Evolutionary conservation across 2,329 filamentous ascomycete genomes (phyloP), one percentile per base, ranked within the genome.

Genomic region (Rutstroemia sp.): DNA sequence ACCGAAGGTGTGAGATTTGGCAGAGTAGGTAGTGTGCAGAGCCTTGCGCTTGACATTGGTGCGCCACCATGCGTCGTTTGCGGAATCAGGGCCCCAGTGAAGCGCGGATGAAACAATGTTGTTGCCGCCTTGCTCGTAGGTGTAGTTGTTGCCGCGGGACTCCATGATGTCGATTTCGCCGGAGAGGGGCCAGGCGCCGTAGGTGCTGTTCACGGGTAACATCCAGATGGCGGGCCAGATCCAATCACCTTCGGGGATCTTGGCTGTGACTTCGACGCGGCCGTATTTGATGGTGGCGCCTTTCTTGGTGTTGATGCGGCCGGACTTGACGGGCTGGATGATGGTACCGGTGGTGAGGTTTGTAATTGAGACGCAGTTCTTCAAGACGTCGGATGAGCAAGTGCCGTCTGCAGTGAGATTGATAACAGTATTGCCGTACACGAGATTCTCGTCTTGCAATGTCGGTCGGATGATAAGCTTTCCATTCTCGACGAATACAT

Each of bases 141-240:
- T 84, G 73, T 84, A 81, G 73, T 92, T 89, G 76, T 95, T 95
- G 58, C 89, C 89, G 56, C 89, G 87, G 27, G 83, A 84, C 72
- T 94, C 88, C 66, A 83, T 75, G 54, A 95, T 88, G 69, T 95
- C 89, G 51, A 95, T 94, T 72, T 94, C 89, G 47, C 89, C 89
- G 8, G 87, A 91, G 7, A 76, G 73, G 1, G 89, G 89, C 89
- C 89, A 95, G 1, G 78, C 65, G 1, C 89, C 89, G 68, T 94
- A 95, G 0, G 75, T 83, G 54, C 83, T 77, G 45, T 85, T 76
- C 48, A 82, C 82, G 1, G 89, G 89, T 75, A 94, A 76, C 87
- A 95, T 88, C 87, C 88, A 92, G 66, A 95, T 92, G n/a, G 88
- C 88, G 2, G 89, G 89, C 89, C 89, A 94, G 10, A 95, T 78